Conservation (phyloP, 2,329 filamentous ascomycete genomes). For the Cercospora sp. region DNA sequence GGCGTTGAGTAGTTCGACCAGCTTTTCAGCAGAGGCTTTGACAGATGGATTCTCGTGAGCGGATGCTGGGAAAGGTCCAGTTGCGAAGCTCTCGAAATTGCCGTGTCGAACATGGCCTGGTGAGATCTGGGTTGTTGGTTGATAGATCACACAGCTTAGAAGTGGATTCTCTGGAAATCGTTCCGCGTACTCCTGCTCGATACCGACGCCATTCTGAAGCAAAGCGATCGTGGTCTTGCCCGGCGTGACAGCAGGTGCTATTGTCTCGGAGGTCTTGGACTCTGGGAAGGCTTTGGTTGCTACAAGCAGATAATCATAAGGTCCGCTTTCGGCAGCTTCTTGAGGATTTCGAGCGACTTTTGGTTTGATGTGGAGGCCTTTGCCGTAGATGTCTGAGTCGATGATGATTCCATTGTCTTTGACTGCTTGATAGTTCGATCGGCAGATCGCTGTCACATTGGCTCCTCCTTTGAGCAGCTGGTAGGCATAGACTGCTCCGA, state of each 20-base stretch:
- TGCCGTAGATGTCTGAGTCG: slow-evolving; percentile 42
- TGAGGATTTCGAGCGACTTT: slow-evolving; percentile 39
- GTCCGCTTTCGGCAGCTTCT: slow-evolving; percentile 38
- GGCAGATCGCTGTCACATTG: slow-evolving; percentile 47
- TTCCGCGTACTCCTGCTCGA: slow-evolving; percentile 56
- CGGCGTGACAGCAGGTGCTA: slow-evolving; percentile 44
- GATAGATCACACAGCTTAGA: slow-evolving; percentile 57
- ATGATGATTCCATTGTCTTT: slow-evolving; percentile 46
- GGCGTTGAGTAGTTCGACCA: slow-evolving; percentile 32
- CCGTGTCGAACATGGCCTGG: slow-evolving; percentile 43
- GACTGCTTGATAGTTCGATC: slow-evolving; percentile 48
- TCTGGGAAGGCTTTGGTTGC: slow-evolving; percentile 50
- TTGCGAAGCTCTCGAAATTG: slow-evolving; percentile 29
- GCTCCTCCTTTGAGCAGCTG: slow-evolving; percentile 43
- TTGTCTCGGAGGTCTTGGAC: slow-evolving; percentile 38
- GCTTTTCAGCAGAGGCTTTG: slow-evolving; percentile 34
- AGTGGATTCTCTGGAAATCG: slow-evolving; percentile 56
- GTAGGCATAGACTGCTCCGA: slow-evolving; percentile 47
- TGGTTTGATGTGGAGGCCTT: slow-evolving; percentile 41
- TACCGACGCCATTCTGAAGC: slow-evolving; percentile 63
- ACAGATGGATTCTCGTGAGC: slow-evolving; percentile 13
- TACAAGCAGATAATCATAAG: slow-evolving; percentile 53
- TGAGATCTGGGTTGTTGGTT: slow-evolving; percentile 53
- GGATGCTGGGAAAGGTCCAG: slow-evolving; percentile 52
- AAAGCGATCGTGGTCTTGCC: slow-evolving; percentile 56